Base-by-base conservation (phyloP, 1,139 yeast species). In the Taiozyma sp. region DNA sequence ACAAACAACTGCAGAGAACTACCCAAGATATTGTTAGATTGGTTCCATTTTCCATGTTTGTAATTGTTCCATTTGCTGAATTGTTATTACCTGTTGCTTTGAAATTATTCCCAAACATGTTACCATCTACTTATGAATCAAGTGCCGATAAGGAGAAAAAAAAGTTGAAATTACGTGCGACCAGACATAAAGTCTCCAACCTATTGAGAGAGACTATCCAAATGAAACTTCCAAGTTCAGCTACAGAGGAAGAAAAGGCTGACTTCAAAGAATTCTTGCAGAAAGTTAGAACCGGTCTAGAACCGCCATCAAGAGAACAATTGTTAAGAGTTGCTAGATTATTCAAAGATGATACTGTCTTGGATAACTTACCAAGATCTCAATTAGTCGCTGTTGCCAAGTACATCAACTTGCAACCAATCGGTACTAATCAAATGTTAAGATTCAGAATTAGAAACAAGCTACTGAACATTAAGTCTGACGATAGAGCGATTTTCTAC, bases 41-140 rank as follows among this genome's bases (percentile, higher is more conserved):
- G 56, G 95, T 93, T 48, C 99, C 99, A 22, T 93, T 93, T 70
- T 84, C 96, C 44, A 84, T 92, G 81, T 92, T 93, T 69, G 77
- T 93, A 27, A 71, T 93, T 55, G 83, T 93, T 46, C 99, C 99
- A 48, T 93, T 93, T 73, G 98, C 98, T 8, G 99, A 93, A 70
- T 75, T 93, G 54, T 77, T 93, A 58, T 73, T 93, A 46, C 99
- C 99, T 0, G 72, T 93, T 46, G 97, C 97, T 3, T 75, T 93
- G 59, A 88, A 89, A 70, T 59, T 93, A 19, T 93, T 92, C 83
- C 99, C 99, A 64, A 89, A 88, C 67, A 71, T 93, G 66, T 76
- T 93, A 57, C 99, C 99, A 19, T 90, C 97, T 29, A 93, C 98
- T 14, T 93, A 90, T 68, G 97, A 92, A 70, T 84, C 95, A 9